These are phyloP conservation scores for Oenanthe sinensis DNA, from an alignment of 129 eudicot species.

Conservation along the genomic window DNA sequence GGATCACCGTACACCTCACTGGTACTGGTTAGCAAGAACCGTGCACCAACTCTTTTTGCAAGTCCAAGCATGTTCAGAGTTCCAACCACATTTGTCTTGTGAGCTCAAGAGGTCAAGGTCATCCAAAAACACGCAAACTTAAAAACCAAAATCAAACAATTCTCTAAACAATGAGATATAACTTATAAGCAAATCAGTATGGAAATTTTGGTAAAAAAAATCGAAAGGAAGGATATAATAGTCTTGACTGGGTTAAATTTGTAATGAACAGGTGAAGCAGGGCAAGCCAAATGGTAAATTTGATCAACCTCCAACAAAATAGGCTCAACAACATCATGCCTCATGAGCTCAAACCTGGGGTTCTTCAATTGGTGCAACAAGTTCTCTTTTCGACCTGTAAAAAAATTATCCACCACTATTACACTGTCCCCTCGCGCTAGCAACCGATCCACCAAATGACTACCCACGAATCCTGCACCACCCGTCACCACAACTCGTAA, in stretches of 20 bases:
- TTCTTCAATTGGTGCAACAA: slow-evolving; percentile 50
- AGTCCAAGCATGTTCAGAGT: slow-evolving; percentile 47
- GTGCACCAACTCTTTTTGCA: slow-evolving; percentile 44
- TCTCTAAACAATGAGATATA: not conserved
- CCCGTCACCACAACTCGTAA: slow-evolving; percentile 72
- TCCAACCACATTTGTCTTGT: slow-evolving; percentile 39
- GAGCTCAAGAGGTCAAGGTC: slow-evolving; percentile 12
- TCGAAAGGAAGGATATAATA: slow-evolving; percentile 56
- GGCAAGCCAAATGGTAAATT: slow-evolving; percentile 85
- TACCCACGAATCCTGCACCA: slow-evolving; percentile 86
- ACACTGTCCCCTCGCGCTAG: slow-evolving; percentile 75
- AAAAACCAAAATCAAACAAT: not conserved
- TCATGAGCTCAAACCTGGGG: slow-evolving; percentile 68
- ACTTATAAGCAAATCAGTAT: not conserved
- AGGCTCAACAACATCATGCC: slow-evolving; percentile 88
- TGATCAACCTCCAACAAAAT: slow-evolving; percentile 79
- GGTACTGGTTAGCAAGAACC: slow-evolving; percentile 32
- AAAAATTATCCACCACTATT: slow-evolving; percentile 72
- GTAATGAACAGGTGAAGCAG: slow-evolving; percentile 90
- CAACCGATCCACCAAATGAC: slow-evolving; percentile 74
- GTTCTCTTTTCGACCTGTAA: slow-evolving; percentile 73
- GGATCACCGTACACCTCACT: slow-evolving; percentile 85
- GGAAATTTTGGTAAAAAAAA: not conserved
- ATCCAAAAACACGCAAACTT: not conserved
- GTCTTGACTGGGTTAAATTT: slow-evolving; percentile 85